Base-by-base conservation (phyloP, 495 filamentous ascomycete genomes). In the Hypoxylon trugodes region DNA sequence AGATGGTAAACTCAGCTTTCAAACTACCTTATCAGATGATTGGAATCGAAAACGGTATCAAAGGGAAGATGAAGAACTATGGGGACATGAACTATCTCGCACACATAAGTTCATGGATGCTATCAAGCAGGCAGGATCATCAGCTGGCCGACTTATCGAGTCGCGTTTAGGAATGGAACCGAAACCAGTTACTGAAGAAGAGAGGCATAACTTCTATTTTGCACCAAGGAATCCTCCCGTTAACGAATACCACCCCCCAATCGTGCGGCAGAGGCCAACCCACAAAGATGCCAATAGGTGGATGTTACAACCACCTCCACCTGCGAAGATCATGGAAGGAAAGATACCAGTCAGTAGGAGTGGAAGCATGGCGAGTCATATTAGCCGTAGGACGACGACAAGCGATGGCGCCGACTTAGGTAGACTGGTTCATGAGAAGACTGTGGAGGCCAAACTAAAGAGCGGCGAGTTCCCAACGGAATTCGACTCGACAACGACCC, bases 221-320 rank as follows among this genome's bases (percentile, higher is more conserved):
- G 78, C 81, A 46, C 82, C 87, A n/a, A 79, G 82, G 21, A 90
- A 89, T 55, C 92, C 91, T 9, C 87, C 90, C 7, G 87, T 96
- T 60, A 95, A 95, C 72, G 91, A 96, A 61, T 82, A 90, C 26
- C 91, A 96, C 68, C 92, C 92, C 7, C 91, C 93, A 7, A 88
- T 94, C 48, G 91, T 96, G 46, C 90, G 90, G 71, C 87, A 86
- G 59, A 84, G 79, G 37, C 89, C 90, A 5, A 74, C 80, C 13
- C 84, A 87, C 69, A 82, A 80, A 46, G 85, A 85, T 19, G 90
- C 88, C 49, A 87, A 86, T n/a, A 77, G 77, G 66, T 97, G 93
- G 93, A 95, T 97, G 91, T 77, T 96, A 26, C 90, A 94, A 73
- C 93, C 92, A 2, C 92, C 92, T 2, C 93, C 93, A 32, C 84